These are phyloP conservation scores for Hysterangium stoloniferum DNA, from an alignment of 768 basidiomycete species.

Conservation along the genomic window DNA sequence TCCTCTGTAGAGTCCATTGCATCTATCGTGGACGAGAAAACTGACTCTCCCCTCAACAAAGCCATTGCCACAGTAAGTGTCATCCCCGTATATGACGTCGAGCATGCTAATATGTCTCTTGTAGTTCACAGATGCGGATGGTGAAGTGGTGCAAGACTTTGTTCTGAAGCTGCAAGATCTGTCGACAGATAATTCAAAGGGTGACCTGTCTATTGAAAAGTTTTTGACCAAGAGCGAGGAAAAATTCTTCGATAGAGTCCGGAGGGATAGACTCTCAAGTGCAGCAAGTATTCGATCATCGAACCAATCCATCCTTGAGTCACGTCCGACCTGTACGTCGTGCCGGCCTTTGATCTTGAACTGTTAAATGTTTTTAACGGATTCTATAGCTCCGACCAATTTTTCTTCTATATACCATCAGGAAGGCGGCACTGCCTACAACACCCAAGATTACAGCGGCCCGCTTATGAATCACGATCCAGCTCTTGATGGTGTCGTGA, in stretches of 20 bases:
- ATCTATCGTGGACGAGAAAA: slow-evolving; percentile 87
- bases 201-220: slow-evolving; percentile 87
- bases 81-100: not conserved
- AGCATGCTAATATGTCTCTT: slow-evolving; percentile 1
- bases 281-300: slow-evolving; percentile 76
- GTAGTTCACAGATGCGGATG: slow-evolving; percentile 90
- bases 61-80: slow-evolving; percentile 73
- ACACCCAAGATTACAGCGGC: slow-evolving; percentile 1
- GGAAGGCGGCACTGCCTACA: not conserved
- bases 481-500: slow-evolving; percentile 44
- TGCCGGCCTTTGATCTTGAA: not conserved
- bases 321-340: slow-evolving; percentile 67
- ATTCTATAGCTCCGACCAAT: slow-evolving; percentile 6
- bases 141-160: slow-evolving; percentile 85
- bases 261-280: slow-evolving; percentile 79
- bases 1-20: slow-evolving; percentile 89
- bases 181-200: slow-evolving; percentile 81
- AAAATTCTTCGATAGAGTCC: slow-evolving; percentile 84
- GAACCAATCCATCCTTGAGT: slow-evolving; percentile 45
- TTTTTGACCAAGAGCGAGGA: slow-evolving; percentile 89
- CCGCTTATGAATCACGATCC: slow-evolving; percentile 1
- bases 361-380: not conserved
- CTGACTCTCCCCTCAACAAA: slow-evolving; percentile 87
- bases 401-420: slow-evolving; percentile 5
- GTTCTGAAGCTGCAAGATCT: slow-evolving; percentile 75